phyloP scores from a whole-genome alignment of 164 flowering plant species.

The Malania oleifera region DNA sequence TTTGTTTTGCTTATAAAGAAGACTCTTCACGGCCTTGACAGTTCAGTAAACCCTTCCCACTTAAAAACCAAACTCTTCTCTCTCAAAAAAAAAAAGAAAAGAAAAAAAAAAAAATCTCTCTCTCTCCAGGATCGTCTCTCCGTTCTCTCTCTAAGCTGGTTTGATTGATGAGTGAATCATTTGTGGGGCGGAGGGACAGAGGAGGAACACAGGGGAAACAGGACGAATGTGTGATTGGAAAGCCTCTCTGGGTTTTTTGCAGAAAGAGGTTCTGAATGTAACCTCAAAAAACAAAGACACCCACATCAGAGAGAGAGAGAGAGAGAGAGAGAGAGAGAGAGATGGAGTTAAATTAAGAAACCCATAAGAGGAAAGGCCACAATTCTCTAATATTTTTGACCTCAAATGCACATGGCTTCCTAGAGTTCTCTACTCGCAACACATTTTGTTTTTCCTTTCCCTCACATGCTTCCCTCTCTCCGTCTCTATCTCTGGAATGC shows the following conservation, averaged over 20 bases:
- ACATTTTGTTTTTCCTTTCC: conserved; percentile 16
- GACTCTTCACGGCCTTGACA: no score
- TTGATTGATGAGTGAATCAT: conserved; percentile 7
- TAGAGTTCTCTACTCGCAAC: conserved; percentile 25
- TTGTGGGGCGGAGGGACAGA: background rate
- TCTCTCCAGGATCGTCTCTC: no score
- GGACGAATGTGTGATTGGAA: background rate
- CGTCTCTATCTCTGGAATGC: conserved; percentile 14
- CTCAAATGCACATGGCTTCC: conserved; percentile 63
- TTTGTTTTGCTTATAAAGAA: no score
- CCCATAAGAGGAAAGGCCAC: conserved; percentile 2
- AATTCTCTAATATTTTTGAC: conserved; percentile 41
- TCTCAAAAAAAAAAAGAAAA: no score
- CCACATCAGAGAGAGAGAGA: background rate
- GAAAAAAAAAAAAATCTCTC: no score
- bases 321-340: background rate
- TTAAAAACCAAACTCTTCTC: conserved; percentile 10
- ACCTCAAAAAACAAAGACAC: conserved; percentile 10
- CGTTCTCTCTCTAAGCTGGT: conserved; percentile 2
- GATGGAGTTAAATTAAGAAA: background rate
- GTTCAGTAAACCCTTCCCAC: background rate
- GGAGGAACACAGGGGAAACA: background rate
- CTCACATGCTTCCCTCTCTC: conserved; percentile 30
- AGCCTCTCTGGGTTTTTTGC: conserved; percentile 5
- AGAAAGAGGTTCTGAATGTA: conserved; percentile 15